These are phyloP conservation scores for Salix dunnii DNA, from an alignment of 345 rosid species.

Conservation along the genomic window DNA sequence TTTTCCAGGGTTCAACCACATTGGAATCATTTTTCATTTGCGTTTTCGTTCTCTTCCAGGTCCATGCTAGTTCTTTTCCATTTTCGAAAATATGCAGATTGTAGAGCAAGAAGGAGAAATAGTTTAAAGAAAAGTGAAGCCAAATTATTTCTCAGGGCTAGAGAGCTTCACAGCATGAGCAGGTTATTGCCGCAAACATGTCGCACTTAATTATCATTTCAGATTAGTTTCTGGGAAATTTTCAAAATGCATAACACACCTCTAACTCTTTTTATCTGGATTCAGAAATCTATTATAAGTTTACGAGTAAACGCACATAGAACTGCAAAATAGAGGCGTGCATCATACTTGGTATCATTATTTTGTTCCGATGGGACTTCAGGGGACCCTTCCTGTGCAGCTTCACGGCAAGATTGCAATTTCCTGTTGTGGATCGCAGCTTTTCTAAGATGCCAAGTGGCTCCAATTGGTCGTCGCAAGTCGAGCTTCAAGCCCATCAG, in stretches of 20 bases:
- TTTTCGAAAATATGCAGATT: no score
- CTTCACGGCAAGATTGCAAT: no score
- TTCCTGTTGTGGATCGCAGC: background rate
- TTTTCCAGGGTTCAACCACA: no score
- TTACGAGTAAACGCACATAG: background rate
- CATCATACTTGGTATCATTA: background rate
- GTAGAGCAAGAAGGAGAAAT: no score
- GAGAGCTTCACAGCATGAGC: background rate
- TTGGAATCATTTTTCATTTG: no score
- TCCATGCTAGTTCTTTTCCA: no score
- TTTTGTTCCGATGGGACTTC: background rate
- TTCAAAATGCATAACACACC: background rate
- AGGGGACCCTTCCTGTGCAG: no score
- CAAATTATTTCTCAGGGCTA: background rate
- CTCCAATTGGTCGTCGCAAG: background rate
- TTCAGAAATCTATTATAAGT: background rate
- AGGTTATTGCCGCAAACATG: background rate
- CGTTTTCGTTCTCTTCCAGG: no score
- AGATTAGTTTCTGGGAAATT: background rate
- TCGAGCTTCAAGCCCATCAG: no score
- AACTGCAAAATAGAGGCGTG: background rate
- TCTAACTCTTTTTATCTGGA: background rate
- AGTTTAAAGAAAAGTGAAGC: background rate
- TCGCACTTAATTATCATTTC: background rate
- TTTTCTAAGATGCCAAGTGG: background rate